Evolutionary conservation across 1,284 basidiomycete species (phyloP).

Genomic region (Malassezia arunalokei): DNA sequence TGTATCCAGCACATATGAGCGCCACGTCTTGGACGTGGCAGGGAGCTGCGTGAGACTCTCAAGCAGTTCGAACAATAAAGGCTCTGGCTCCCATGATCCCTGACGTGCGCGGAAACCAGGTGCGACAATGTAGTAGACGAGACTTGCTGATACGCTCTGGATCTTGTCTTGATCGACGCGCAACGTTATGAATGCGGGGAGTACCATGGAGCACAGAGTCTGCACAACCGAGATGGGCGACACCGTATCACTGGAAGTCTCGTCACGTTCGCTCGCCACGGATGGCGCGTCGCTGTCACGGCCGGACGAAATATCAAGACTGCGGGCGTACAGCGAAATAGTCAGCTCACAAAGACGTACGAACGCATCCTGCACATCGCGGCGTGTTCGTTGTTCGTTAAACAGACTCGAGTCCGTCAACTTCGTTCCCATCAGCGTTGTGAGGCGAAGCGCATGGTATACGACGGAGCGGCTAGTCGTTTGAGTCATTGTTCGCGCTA

Average conservation of each 20-base stretch:
- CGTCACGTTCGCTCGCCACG: conserved; percentile 16
- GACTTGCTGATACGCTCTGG: conserved; percentile 62
- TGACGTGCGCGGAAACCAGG: conserved; percentile 59
- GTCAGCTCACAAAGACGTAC: conserved; percentile 72
- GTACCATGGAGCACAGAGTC: conserved; percentile 60
- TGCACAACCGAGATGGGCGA: conserved; percentile 45
- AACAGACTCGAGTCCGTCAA: conserved; percentile 68
- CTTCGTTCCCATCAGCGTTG: conserved; percentile 63
- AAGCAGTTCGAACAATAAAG: conserved; percentile 55
- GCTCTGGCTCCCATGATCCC: conserved; percentile 47
- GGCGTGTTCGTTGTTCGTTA: conserved; percentile 75
- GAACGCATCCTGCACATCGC: conserved; percentile 83
- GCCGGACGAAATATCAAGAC: conserved; percentile 52
- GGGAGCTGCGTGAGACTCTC: conserved; percentile 66
- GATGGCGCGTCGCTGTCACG: conserved; percentile 8
- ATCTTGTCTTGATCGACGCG: conserved; percentile 76
- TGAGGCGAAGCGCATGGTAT: conserved; percentile 66
- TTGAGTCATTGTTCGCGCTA: conserved; percentile 65
- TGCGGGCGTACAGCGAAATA: conserved; percentile 60
- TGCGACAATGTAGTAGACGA: conserved; percentile 71
- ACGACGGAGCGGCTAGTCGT: conserved; percentile 50
- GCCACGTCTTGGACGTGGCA: conserved; percentile 72
- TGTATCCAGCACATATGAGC: conserved; percentile 63
- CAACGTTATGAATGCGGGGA: conserved; percentile 69
- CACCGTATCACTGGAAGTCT: conserved; percentile 7